Conservation (phyloP, 2,329 filamentous ascomycete species). For the Cladosporium sp. region DNA sequence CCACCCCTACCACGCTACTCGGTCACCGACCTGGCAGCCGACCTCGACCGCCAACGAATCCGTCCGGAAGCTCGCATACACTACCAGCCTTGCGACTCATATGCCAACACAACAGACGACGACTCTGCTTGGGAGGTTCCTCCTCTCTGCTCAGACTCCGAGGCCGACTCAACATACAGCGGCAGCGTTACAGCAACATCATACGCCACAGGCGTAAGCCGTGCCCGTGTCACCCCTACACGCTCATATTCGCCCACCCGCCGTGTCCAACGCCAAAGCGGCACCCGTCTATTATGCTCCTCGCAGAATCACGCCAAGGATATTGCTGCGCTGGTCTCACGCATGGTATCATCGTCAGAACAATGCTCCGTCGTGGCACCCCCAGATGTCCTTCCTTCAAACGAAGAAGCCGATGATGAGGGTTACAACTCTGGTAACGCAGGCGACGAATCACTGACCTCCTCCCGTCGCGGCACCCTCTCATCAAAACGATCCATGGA, state of each 20-base stretch:
- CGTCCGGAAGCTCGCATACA: conserved; percentile 33
- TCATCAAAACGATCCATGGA: conserved; percentile 6
- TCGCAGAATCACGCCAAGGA: conserved; percentile 40
- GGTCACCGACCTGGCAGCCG: conserved; percentile 35
- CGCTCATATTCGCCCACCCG: conserved; percentile 38
- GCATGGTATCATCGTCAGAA: conserved; percentile 43
- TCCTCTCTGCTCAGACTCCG: conserved; percentile 19
- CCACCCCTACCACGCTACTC: conserved; percentile 28
- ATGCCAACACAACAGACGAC: conserved; percentile 34
- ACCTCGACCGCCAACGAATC: conserved; percentile 30
- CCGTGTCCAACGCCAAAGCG: conserved; percentile 43
- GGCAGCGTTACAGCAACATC: conserved; percentile 13
- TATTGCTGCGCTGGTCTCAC: conserved; percentile 44
- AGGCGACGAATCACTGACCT: not conserved
- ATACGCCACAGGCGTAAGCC: conserved; percentile 15
- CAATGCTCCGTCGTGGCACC: conserved; percentile 39
- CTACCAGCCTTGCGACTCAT: conserved; percentile 37
- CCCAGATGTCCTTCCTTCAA: conserved; percentile 13
- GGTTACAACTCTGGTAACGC: conserved; percentile 8
- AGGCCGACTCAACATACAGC: conserved; percentile 16
- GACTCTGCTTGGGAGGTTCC: conserved; percentile 34
- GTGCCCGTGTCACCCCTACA: conserved; percentile 21
- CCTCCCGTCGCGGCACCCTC: conserved; percentile 8
- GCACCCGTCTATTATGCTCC: conserved; percentile 43
- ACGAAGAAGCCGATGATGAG: conserved; percentile 15